Evolutionary conservation across 805 yeast species (phyloP).

Genomic region (Candida yuanshanica): DNA sequence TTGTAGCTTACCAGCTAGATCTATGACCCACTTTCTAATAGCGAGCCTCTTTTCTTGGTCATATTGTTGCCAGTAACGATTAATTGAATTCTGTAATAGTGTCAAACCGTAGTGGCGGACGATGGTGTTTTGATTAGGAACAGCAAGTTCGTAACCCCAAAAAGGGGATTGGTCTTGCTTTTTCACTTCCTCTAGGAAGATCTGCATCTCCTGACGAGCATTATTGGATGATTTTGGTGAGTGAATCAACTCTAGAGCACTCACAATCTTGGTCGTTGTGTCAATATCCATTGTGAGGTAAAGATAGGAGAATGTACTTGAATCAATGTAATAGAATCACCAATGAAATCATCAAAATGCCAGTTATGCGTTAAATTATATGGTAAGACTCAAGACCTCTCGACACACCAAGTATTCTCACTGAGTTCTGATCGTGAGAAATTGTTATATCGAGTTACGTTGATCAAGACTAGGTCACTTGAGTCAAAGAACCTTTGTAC

Average conservation of each 20-base stretch:
- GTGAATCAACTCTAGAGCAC: slow-evolving; percentile 73
- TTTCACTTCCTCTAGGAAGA: slow-evolving; percentile 72
- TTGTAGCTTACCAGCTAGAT: slow-evolving; percentile 56
- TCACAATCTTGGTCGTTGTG: slow-evolving; percentile 68
- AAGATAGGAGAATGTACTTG: background rate
- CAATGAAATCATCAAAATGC: background rate
- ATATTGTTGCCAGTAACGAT: slow-evolving; percentile 46
- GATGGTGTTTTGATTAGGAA: slow-evolving; percentile 55
- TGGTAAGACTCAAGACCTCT: no score
- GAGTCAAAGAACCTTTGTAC: background rate
- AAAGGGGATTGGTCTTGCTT: slow-evolving; percentile 76
- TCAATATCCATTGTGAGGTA: slow-evolving; percentile 45
- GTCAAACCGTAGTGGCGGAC: slow-evolving; percentile 90
- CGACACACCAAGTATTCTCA: no score
- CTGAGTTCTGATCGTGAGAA: no score
- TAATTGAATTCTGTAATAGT: slow-evolving; percentile 67
- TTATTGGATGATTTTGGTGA: slow-evolving; percentile 57
- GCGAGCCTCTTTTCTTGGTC: slow-evolving; percentile 56
- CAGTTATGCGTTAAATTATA: no score
- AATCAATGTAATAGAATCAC: background rate
- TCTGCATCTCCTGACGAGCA: slow-evolving; percentile 51
- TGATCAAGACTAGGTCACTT: background rate
- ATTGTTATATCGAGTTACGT: no score
- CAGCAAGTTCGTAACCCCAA: slow-evolving; percentile 87
- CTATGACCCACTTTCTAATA: slow-evolving; percentile 79